Evolutionary conservation across 148 eudicot genomes (phyloP).

Genomic region (Fallopia convolvulus): DNA sequence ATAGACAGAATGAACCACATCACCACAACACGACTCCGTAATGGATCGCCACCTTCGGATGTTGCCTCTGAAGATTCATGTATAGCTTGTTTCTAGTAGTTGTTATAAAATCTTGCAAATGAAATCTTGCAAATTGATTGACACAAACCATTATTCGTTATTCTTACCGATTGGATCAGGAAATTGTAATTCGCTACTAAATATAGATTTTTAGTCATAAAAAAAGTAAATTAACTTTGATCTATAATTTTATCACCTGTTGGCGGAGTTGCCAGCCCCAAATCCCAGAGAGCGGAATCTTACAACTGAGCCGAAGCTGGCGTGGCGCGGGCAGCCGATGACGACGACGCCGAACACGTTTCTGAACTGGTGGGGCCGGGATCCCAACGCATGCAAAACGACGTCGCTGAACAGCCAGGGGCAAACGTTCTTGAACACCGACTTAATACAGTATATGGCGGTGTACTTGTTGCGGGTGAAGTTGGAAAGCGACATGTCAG

Average conservation of each 20-base stretch:
- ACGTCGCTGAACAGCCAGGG: conserved; percentile 29
- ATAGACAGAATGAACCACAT: too few relatives aligned
- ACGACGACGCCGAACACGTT: background rate
- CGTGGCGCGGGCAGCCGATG: conserved; percentile 20
- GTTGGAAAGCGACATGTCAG: conserved; percentile 13
- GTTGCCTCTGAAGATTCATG: too few relatives aligned
- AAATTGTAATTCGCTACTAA: too few relatives aligned
- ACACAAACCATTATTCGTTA: too few relatives aligned
- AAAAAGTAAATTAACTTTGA: too few relatives aligned
- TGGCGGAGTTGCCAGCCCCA: conserved; percentile 25
- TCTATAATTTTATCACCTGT: conserved; percentile 7
- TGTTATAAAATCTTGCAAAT: too few relatives aligned
- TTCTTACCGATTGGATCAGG: too few relatives aligned
- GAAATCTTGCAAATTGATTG: too few relatives aligned
- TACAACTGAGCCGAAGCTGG: conserved; percentile 14
- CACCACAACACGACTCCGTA: too few relatives aligned
- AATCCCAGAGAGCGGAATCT: background rate
- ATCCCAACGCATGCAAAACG: conserved; percentile 17
- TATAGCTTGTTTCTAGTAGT: too few relatives aligned
- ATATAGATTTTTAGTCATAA: background rate
- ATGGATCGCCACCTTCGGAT: too few relatives aligned
- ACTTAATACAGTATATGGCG: conserved; percentile 25
- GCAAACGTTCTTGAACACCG: conserved; percentile 20
- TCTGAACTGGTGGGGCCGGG: background rate
- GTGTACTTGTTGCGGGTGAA: conserved; percentile 21